Evolutionary conservation across 345 rosid genomes (phyloP), one percentile per base, ranked within the genome.

Genomic region (Citropsis articulata): DNA sequence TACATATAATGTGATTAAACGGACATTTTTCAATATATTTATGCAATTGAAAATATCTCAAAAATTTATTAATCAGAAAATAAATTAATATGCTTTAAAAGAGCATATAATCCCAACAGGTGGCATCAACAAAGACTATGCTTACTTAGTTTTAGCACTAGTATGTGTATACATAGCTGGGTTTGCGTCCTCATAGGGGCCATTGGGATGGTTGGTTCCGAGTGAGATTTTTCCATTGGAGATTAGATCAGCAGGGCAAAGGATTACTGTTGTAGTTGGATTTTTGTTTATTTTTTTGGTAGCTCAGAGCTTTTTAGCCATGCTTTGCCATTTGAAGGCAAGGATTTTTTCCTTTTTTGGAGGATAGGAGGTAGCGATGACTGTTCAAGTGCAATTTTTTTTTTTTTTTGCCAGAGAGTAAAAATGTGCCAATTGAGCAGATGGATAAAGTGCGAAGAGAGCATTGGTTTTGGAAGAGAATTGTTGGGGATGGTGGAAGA

Each of bases 151-250:
- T 53, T 53, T 53, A 18, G 22, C 22, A 16, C 22, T 53, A 0
- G 57, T 85, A 35, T 90, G 94, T 72, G 64, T 80, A 6, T 90
- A 84, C 59, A 86, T 88, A 31, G 86, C 90, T 0, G 94, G 84
- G 5, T 89, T 83, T 72, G 92, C 94, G 0, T 89, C 90, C 89
- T 91, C 94, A 12, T 91, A 91, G 92, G 94, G 94, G 21, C 94
- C 94, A 4, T 79, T 91, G 14, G 90, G 92, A 3, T 89, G 92
- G 92, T 21, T 91, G 27, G 91, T 91, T 24, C 94, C 92, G 0
- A 91, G 91, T 67, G 94, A 89, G 71, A 91, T 89, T 31, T 86
- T 87, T 75, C 92, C 92, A 22, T 68, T 89, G 36, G 94, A 91
- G 80, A 73, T 91, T 71, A 75, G 94, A 27, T 91, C 92, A n/a